A percentile compares a stretch with the other conserved stretches of the same genome.
These are phyloP conservation scores for Globisporangium emineosum DNA, from an alignment of 352 stramenopile species.

Conservation along the genomic window DNA sequence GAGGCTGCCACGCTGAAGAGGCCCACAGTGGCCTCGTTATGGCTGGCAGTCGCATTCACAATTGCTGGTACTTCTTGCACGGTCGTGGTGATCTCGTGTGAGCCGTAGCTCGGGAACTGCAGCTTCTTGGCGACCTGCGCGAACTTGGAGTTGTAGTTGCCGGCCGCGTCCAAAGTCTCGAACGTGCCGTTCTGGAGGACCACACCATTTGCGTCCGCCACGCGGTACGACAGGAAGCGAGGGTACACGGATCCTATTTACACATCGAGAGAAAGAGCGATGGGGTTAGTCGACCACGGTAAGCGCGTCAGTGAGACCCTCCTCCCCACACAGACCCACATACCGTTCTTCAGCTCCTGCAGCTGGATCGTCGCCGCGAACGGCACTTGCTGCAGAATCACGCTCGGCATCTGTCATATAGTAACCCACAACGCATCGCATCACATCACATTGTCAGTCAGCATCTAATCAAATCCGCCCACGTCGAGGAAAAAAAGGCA, in stretches of 20 bases:
- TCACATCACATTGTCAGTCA: neutral
- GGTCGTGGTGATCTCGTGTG: conserved; percentile 54
- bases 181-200: conserved; percentile 60
- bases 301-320: neutral
- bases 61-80: conserved; percentile 16
- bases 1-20: conserved; percentile 35
- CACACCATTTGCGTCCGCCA: conserved; percentile 46
- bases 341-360: conserved; percentile 73
- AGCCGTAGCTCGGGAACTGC: conserved; percentile 37
- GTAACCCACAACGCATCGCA: neutral
- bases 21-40: conserved; percentile 25
- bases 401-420: conserved; percentile 46
- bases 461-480: neutral
- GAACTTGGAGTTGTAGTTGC: conserved; percentile 59
- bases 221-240: conserved; percentile 43
- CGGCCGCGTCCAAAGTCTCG: conserved; percentile 57
- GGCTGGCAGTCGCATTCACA: conserved; percentile 2
- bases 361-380: conserved; percentile 69
- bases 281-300: neutral
- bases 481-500: neutral
- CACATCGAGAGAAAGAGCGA: neutral
- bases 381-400: conserved; percentile 69
- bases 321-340: neutral
- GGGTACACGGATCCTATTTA: conserved; percentile 66
- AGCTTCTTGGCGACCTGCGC: conserved; percentile 39